A percentile compares a stretch with the other conserved stretches of the same genome.
Conservation (phyloP, 78 protist species). For the Protostelium mycophagum region DNA sequence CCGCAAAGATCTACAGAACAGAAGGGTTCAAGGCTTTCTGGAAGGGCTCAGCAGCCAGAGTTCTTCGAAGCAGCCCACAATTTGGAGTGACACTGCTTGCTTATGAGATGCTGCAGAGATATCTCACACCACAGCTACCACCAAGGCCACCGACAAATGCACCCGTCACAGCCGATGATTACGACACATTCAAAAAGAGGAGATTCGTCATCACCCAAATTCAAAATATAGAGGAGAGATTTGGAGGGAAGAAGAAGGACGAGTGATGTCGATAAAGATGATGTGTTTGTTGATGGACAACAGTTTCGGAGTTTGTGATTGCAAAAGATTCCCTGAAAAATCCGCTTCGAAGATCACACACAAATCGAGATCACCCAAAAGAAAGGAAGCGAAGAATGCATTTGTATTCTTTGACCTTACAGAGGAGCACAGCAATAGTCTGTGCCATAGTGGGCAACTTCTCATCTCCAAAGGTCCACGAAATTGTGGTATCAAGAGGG, state of each 20-base stretch:
- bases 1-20: constrained; percentile 31
- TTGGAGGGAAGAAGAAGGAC: background rate
- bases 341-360: too few relatives aligned
- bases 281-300: too few relatives aligned
- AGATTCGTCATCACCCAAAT: background rate
- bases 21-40: constrained; percentile 74
- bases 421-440: constrained; percentile 73
- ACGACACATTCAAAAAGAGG: background rate
- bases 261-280: background rate
- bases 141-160: constrained; percentile 57
- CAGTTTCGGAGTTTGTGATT: too few relatives aligned
- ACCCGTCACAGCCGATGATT: constrained; percentile 50
- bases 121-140: constrained; percentile 22
- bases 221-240: background rate
- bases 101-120: constrained; percentile 60
- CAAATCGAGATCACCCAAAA: background rate
- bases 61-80: constrained; percentile 69
- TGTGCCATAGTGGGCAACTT: constrained; percentile 80
- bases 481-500: constrained; percentile 18
- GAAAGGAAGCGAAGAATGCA: constrained; percentile 25
- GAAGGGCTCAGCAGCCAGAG: constrained; percentile 68
- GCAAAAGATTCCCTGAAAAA: too few relatives aligned
- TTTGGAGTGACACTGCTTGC: constrained; percentile 77
- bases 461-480: constrained; percentile 52
- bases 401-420: constrained; percentile 83